phyloP scores from a whole-genome alignment of 2,329 filamentous ascomycete species.

The Coniochaeta ligniaria region DNA sequence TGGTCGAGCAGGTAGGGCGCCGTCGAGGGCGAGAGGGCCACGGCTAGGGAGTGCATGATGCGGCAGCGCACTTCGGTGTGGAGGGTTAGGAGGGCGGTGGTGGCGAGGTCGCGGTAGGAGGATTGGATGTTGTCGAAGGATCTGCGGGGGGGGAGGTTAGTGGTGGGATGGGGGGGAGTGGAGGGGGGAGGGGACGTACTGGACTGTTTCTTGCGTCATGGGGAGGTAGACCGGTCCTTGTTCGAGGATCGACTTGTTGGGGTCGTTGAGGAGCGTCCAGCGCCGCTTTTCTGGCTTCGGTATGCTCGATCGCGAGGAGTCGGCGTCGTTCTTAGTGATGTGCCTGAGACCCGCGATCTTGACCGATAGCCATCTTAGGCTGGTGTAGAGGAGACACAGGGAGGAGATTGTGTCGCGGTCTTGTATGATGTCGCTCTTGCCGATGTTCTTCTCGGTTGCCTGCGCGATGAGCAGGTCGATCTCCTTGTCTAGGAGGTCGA shows the following conservation, averaged over 20 bases:
- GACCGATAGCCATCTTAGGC: slow-evolving; percentile 93
- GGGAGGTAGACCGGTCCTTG: slow-evolving; percentile 72
- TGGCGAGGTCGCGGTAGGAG: slow-evolving; percentile 74
- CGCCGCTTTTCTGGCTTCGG: slow-evolving; percentile 58
- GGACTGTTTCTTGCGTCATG: slow-evolving; percentile 76
- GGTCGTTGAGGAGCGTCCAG: slow-evolving; percentile 75
- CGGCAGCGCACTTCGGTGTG: slow-evolving; percentile 86
- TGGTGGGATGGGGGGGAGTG: slow-evolving; percentile 5
- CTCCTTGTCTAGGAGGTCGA: slow-evolving; percentile 54
- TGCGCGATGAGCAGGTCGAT: slow-evolving; percentile 48
- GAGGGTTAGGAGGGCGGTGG: slow-evolving; percentile 72
- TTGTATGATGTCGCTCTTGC: slow-evolving; percentile 77
- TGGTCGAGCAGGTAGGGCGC: slow-evolving; percentile 61
- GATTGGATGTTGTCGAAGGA: slow-evolving; percentile 82
- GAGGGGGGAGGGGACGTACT: slow-evolving; percentile 41
- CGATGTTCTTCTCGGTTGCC: slow-evolving; percentile 54
- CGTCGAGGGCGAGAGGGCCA: slow-evolving; percentile 51
- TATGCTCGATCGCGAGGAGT: slow-evolving; percentile 51
- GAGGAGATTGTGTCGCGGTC: slow-evolving; percentile 81
- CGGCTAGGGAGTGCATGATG: slow-evolving; percentile 70
- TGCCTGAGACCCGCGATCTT: slow-evolving; percentile 77
- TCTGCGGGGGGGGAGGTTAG: slow-evolving; percentile 27
- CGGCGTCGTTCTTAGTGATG: slow-evolving; percentile 67
- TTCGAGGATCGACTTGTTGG: slow-evolving; percentile 50
- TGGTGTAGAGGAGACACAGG: slow-evolving; percentile 85